A percentile compares a stretch with the other conserved stretches of the same genome.
Conservation (phyloP, 2,329 filamentous ascomycete genomes). For the Aspergillus texensis region DNA sequence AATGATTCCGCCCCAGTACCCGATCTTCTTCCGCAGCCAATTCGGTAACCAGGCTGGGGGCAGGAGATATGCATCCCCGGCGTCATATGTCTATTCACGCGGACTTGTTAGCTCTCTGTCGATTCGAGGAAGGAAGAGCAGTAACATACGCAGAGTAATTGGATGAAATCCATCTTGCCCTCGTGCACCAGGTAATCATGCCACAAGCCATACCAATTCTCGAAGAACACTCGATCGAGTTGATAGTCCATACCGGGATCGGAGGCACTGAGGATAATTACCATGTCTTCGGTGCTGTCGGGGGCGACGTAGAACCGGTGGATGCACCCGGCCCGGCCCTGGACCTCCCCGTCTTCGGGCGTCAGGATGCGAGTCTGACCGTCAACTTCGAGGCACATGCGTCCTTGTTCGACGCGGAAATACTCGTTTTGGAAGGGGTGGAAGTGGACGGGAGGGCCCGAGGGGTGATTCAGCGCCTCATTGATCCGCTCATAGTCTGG, state of each 20-base stretch:
- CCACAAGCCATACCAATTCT: conserved; percentile 4
- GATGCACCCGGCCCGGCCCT: neutral
- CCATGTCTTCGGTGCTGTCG: neutral
- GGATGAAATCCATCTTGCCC: neutral
- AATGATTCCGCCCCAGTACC: neutral
- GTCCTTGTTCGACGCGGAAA: neutral
- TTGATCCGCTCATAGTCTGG: neutral
- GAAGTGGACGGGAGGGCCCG: neutral
- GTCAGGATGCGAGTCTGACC: neutral
- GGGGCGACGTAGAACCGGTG: neutral
- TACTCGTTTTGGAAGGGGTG: neutral
- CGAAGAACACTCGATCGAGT: conserved; percentile 1
- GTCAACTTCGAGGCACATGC: neutral
- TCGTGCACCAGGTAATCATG: neutral
- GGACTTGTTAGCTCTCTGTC: neutral
- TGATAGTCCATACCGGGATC: neutral
- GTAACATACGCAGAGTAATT: conserved; percentile 1
- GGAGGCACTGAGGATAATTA: neutral
- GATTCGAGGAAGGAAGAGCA: neutral
- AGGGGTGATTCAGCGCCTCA: neutral
- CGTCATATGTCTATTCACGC: neutral
- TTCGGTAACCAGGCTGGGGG: neutral
- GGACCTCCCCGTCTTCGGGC: neutral
- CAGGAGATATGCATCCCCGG: neutral
- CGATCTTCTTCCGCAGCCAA: neutral